Base-by-base conservation (phyloP, 441 rosid species). In the Eruca vesicaria region DNA sequence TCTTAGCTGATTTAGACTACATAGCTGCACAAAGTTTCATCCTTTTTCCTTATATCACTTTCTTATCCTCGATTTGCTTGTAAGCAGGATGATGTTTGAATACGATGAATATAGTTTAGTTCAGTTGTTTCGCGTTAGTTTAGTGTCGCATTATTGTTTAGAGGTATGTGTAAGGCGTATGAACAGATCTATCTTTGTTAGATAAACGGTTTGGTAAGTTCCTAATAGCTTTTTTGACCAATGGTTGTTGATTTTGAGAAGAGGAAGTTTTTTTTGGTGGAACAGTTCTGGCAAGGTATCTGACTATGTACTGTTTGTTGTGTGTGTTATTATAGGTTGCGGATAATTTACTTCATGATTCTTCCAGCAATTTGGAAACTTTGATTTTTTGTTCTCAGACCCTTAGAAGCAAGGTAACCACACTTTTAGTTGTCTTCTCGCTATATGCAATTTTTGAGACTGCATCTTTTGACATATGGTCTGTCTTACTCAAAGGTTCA, bases 301-400 rank as follows among this genome's bases (percentile, higher is more conserved):
- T 33, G 11, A 43, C 59, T 58, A 18, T 50, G 35, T 56, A n/a
- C 9, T 58, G 60, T 71, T n/a, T 58, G 48, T 66, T 41, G 4
- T 63, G 56, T 29, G 33, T 41, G 60, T 36, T 29, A 2, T 12
- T 32, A 57, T 52, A 96, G 99, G 98, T 96, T 73, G 98, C 98
- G 82, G 99, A 96, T 86, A 96, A 96, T 82, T 86, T 96, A 85
- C 98, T 96, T 70, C 99, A 96, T 53, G 99, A 96, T 83, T 84
- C 96, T 65, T 84, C 96, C 5, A 96, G 98, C 92, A 96, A 96
- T 87, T 71, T 88, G 78, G 99, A 96, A 82, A 96, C 99, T 53
- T 84, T 90, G 75, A 94, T 96, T 78, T 96, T 96, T 81, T 96
- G 98, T 78, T 96, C 99, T 48, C 99, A 96, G 80, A 96, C 99